Evolutionary conservation across 1,139 yeast species (phyloP).

Genomic region (Nakaseomyces sp.): DNA sequence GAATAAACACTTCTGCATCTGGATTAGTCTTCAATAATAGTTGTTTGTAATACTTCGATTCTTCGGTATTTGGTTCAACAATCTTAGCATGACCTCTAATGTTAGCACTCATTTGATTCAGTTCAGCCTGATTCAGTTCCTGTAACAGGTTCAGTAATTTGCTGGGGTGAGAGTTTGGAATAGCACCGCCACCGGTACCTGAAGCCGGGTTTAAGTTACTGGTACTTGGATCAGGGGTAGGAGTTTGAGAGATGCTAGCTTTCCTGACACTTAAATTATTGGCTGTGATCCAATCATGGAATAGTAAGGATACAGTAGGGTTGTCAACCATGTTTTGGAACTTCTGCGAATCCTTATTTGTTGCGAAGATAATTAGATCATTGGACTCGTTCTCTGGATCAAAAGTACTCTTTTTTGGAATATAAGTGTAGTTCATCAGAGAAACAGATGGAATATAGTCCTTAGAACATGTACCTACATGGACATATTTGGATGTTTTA

Average conservation of each 20-base stretch:
- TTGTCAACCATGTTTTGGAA: constrained; percentile 56
- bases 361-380: constrained; percentile 55
- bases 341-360: constrained; percentile 62
- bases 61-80: constrained; percentile 35
- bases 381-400: constrained; percentile 24
- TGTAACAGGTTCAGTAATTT: constrained; percentile 54
- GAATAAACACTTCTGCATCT: constrained; percentile 62
- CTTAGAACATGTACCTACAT: constrained; percentile 63
- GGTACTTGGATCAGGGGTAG: constrained; percentile 14
- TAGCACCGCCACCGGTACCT: constrained; percentile 6
- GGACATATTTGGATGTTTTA: constrained; percentile 58
- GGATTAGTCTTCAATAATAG: constrained; percentile 53
- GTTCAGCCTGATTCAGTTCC: constrained; percentile 63
- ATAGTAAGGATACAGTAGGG: constrained; percentile 66
- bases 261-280: constrained; percentile 34
- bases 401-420: constrained; percentile 35
- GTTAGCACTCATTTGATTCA: constrained; percentile 72
- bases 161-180: constrained; percentile 20
- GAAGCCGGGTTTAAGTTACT: constrained; percentile 1
- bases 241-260: constrained; percentile 20
- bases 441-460: constrained; percentile 72
- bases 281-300: constrained; percentile 81
- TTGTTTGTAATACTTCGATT: constrained; percentile 46
- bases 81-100: constrained; percentile 62
- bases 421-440: constrained; percentile 77